Evolutionary conservation across 129 eudicot genomes (phyloP).

Genomic region (Solidago caesia): DNA sequence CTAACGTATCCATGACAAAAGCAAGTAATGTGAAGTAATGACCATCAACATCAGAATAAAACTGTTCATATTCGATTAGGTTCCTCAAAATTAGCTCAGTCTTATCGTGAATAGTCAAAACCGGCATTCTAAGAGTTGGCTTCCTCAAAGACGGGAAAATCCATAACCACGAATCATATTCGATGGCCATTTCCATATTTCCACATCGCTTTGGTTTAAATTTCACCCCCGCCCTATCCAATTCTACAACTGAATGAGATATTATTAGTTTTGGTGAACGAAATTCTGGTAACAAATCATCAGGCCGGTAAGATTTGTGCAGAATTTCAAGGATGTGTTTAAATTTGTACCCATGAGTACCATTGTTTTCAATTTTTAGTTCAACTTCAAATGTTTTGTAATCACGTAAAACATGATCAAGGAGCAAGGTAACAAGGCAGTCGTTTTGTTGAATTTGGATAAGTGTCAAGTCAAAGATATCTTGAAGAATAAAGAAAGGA

Average conservation of each 20-base stretch:
- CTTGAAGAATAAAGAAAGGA: constrained; percentile 25
- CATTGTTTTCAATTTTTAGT: background rate
- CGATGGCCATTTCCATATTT: background rate
- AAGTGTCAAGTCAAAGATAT: constrained; percentile 17
- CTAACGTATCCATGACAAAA: constrained; percentile 16
- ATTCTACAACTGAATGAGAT: constrained; percentile 11
- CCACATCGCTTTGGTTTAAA: background rate
- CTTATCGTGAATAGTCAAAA: background rate
- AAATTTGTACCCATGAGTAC: background rate
- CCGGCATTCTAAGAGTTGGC: constrained; percentile 17
- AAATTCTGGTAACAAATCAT: background rate
- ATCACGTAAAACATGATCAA: background rate
- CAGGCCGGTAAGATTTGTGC: background rate
- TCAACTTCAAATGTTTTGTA: too few species aligned
- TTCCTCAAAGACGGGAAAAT: constrained; percentile 4
- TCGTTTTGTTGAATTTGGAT: background rate
- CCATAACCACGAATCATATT: background rate
- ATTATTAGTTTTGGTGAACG: background rate
- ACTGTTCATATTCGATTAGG: constrained; percentile 26
- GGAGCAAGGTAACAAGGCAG: background rate
- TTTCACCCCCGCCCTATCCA: constrained; percentile 11
- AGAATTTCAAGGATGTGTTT: background rate
- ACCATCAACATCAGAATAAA: background rate
- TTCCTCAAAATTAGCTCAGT: constrained; percentile 25
- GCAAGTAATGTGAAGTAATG: constrained; percentile 13